Evolutionary conservation across 176 grass and related monocot species (phyloP), one percentile per base, ranked within the genome.

Genomic region (Musa beccarii): DNA sequence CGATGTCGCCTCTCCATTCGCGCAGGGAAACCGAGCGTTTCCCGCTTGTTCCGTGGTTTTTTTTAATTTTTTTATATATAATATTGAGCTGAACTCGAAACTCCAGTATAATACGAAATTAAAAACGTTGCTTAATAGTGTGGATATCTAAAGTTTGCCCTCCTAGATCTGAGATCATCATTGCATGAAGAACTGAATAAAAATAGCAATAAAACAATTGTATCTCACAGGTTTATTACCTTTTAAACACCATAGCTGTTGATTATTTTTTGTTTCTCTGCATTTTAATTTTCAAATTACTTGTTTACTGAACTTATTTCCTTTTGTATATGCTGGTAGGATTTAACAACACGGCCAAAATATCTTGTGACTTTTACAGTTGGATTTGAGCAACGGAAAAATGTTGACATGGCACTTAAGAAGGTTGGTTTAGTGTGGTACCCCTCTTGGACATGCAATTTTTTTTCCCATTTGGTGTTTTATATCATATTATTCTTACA

Each of bases 281-380:
- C 2, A 7, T 9, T 23, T 63, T 63, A 8, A 63, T 22, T 23
- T 66, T 64, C 10, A 11, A 64, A 64, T 12, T 64, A 64, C 9
- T 6, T 25, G n/a, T 64, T 64, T 11, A 22, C 3, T 64, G 21
- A 22, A 23, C n/a, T 22, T 23, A 15, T 66, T 11, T 66, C 23
- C 23, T 66, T 66, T 26, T 1, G 25, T 66, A 66, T 23, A 29
- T 66, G 23, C 23, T 66, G 55, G 55, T 26, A 75, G 73, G 73
- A 75, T 49, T 5, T 75, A 61, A 49, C 23, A 43, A 61, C 54
- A n/a, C 54, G 1, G 9, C 73, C 73, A 49, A 75, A 75, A 62
- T 75, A 75, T 75, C 53, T 75, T 13, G 23, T 75, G 53, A 61
- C 73, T 49, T 75, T 75, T 59, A 75, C 73, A 50, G 73, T 49